Evolutionary conservation across 306 rosid genomes (phyloP).

Genomic region (Styphnolobium japonicum): DNA sequence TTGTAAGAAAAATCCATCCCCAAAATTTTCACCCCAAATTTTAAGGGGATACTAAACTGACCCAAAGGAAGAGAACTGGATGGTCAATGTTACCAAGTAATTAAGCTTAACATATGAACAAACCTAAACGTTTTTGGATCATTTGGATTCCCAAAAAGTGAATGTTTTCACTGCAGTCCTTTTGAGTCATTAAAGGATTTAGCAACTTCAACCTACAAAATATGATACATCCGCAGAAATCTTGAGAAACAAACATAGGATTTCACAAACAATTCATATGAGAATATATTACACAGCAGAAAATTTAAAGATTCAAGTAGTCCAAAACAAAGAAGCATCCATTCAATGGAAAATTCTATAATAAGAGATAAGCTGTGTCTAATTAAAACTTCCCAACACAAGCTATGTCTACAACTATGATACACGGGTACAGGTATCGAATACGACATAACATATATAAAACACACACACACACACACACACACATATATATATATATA

Average conservation of each 20-base stretch:
- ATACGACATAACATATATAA: too few species aligned
- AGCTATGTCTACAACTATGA: not conserved
- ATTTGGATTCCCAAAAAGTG: constrained; percentile 96
- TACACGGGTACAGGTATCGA: too few species aligned
- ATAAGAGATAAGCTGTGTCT: not conserved
- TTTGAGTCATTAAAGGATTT: constrained; percentile 81
- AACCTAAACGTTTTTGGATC: constrained; percentile 93
- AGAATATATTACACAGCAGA: constrained; percentile 10
- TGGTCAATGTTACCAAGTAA: not conserved
- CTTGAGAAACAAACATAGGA: constrained; percentile 23
- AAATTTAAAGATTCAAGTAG: not conserved
- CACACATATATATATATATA: too few species aligned
- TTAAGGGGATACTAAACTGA: not conserved
- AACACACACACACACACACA: too few species aligned
- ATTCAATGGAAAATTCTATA: not conserved
- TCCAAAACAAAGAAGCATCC: constrained; percentile 1
- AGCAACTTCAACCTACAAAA: constrained; percentile 82
- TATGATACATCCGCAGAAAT: constrained; percentile 28
- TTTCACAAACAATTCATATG: not conserved
- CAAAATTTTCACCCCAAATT: not conserved
- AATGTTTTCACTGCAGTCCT: constrained; percentile 88
- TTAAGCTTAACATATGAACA: constrained; percentile 11
- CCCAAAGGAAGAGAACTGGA: constrained; percentile 9
- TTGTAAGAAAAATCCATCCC: not conserved
- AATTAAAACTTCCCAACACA: constrained; percentile 12